Evolutionary conservation across 495 filamentous ascomycete species (phyloP), one percentile per base, ranked within the genome.

Genomic region (Aspergillus conjunctus): DNA sequence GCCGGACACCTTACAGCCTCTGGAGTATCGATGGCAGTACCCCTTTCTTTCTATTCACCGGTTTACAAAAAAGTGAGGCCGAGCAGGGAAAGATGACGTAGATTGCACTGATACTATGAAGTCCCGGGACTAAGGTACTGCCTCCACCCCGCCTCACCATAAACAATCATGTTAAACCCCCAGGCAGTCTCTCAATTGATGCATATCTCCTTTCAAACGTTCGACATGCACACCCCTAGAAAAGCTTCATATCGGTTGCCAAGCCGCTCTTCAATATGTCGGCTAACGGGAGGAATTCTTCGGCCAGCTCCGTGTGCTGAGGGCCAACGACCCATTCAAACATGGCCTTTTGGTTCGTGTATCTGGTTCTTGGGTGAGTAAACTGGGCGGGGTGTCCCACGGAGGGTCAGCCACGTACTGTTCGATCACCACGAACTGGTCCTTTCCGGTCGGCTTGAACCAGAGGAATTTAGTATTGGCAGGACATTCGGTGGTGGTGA

Each of bases 381-480:
- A 22, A 22, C 3, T 0, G 12, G 15, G 12, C 15, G 12, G 22
- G 0, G 1, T 50, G 12, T 1, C 22, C 46, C 1, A 21, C 1
- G 1, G 44, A 1, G 17, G 46, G 11, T 26, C 10, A 37, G 34
- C 4, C 18, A 20, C 46, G 22, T 50, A 50, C 46, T 50, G 46
- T 22, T 50, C 46, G 22, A 50, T 50, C 7, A 50, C 46, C 18
- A 50, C 46, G 22, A 50, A 50, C 46, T 22, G 46, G n/a, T 50
- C 46, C 2, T 18, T 20, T 22, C 46, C 46, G 3, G 46, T 50
- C 7, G 22, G 9, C 12, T 50, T 50, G 18, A 50, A 50, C 46
- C 46, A 50, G 11, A 50, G 46, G 3, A 50, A 50, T 26, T 50
- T 50, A 2, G 46, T 50, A 50, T 50, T 50, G 9, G 46, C 46